These are phyloP conservation scores for Calocybe cyanea DNA, from an alignment of 768 basidiomycete genomes.

Conservation along the genomic window DNA sequence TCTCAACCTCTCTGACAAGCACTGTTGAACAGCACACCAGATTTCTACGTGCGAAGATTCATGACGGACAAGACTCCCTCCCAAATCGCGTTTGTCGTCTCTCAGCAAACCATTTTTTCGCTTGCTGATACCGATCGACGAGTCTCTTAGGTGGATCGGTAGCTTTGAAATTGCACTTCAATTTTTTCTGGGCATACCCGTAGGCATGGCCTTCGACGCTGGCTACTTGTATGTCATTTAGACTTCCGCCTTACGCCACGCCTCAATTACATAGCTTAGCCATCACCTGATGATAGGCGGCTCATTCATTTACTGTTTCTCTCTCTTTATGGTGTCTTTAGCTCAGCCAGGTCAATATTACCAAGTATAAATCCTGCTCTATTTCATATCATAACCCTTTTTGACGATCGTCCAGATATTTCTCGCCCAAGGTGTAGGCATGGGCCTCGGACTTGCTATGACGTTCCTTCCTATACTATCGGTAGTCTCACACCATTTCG, in stretches of 20 bases:
- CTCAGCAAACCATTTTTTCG: too few relatives aligned
- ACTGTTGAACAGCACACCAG: background rate
- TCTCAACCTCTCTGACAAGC: too few relatives aligned
- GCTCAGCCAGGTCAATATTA: conserved; percentile 31
- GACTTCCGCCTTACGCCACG: background rate
- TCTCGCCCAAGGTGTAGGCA: conserved; percentile 33
- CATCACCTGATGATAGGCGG: conserved; percentile 36
- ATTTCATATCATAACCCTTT: background rate
- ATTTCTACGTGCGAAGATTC: conserved; percentile 16
- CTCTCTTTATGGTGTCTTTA: conserved; percentile 36
- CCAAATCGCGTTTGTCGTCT: conserved; percentile 12
- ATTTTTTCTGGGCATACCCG: conserved; percentile 21
- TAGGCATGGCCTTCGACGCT: conserved; percentile 27
- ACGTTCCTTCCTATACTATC: conserved; percentile 36
- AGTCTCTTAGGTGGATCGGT: conserved; percentile 25
- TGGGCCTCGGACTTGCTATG: conserved; percentile 30
- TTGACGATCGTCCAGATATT: conserved; percentile 23
- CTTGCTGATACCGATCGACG: background rate
- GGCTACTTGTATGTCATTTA: conserved; percentile 21
- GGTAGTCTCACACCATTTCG: conserved; percentile 36
- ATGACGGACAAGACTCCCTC: conserved; percentile 16
- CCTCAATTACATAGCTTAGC: conserved; percentile 11
- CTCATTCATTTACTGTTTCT: conserved; percentile 33
- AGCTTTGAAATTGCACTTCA: conserved; percentile 33
- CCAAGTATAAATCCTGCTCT: conserved; percentile 17